A percentile compares a stretch with the other conserved stretches of the same genome.
These are phyloP conservation scores for Xylaria sp. DNA, from an alignment of 2,329 filamentous ascomycete genomes.

Conservation along the genomic window DNA sequence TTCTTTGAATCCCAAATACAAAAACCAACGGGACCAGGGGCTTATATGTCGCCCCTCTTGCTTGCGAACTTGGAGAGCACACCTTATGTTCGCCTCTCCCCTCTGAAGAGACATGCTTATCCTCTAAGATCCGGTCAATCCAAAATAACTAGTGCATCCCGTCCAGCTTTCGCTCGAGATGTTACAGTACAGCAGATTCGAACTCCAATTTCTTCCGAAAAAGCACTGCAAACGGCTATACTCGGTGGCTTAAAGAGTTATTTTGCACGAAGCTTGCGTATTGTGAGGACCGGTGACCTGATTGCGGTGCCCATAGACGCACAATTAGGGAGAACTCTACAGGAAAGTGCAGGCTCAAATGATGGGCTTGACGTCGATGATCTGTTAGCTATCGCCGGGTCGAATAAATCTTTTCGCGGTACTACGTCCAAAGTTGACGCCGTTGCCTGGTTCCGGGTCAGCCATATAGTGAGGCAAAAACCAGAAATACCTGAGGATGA, in stretches of 20 bases:
- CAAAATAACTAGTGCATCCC: constrained; percentile 66
- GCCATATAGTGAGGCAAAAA: constrained; percentile 72
- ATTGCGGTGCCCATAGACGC: constrained; percentile 92
- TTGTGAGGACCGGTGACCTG: constrained; percentile 88
- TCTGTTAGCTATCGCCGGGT: constrained; percentile 64
- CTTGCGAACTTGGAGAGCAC: constrained; percentile 86
- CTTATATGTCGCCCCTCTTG: constrained; percentile 86
- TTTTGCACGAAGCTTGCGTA: constrained; percentile 83
- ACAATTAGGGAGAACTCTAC: constrained; percentile 81
- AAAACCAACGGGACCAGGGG: constrained; percentile 67
- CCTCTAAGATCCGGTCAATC: constrained; percentile 64
- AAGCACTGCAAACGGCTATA: constrained; percentile 84
- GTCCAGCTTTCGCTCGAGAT: constrained; percentile 73
- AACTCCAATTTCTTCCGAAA: constrained; percentile 87
- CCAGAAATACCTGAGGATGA: constrained; percentile 65
- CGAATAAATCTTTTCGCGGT: constrained; percentile 52
- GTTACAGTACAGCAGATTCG: constrained; percentile 90
- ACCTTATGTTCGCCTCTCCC: constrained; percentile 81
- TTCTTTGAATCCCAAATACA: constrained; percentile 77
- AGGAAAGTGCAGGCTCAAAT: constrained; percentile 71
- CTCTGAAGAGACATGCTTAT: constrained; percentile 67
- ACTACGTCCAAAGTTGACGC: constrained; percentile 59
- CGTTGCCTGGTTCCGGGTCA: constrained; percentile 94
- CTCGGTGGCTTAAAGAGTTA: constrained; percentile 88
- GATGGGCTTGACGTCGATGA: constrained; percentile 79